Evolutionary conservation across 192 early-diverging fungal species (phyloP), one percentile per base, ranked within the genome.

Genomic region (Coemansia sp.): DNA sequence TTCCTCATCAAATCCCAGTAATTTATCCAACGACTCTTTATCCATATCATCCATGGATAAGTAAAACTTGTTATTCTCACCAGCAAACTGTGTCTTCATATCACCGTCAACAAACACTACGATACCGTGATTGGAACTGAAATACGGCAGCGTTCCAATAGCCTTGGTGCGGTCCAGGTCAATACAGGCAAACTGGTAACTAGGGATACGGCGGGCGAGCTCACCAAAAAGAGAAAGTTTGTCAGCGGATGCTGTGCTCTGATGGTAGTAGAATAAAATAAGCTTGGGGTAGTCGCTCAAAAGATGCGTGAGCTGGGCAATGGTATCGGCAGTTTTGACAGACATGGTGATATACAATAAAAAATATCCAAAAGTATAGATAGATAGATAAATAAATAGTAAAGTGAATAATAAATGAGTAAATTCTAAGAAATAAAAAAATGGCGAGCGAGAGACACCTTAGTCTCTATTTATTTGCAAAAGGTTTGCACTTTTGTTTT

Each of bases 311-410:
- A 51, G 34, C 61, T 63, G 7, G 38, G 18, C 43, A 7, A 43
- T 20, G 22, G 61, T 51, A 8, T 12, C 28, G 17, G 61, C 61
- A 51, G 28, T 33, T 45, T 63, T 63, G 61, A 63, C 28, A 28
- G 22, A 28, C 22, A 28, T 28, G 22, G 28, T 28, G 1, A 28
- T 28, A 28, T 28, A 28, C 22, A 58, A 58, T 58, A 18, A 34
- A 58, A 58, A 28, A 58, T 2, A 33, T 28, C 4, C 1, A 58
- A 32, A 5, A 58, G 34, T 6, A 58, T 6, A 0, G 56, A 58
- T 6, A 0, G 56, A 17, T 58, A 28, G 5, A 15, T 33, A 28
- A 28, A 28, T 28, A 28, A n/a, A n/a, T n/a, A n/a, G n/a, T n/a
- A 56, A 12, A 56, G 54, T 8, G 15, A 20, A 22, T 1, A 61